These are phyloP conservation scores for Didymella lethalis DNA, from an alignment of 2,329 filamentous ascomycete species.

Conservation along the genomic window DNA sequence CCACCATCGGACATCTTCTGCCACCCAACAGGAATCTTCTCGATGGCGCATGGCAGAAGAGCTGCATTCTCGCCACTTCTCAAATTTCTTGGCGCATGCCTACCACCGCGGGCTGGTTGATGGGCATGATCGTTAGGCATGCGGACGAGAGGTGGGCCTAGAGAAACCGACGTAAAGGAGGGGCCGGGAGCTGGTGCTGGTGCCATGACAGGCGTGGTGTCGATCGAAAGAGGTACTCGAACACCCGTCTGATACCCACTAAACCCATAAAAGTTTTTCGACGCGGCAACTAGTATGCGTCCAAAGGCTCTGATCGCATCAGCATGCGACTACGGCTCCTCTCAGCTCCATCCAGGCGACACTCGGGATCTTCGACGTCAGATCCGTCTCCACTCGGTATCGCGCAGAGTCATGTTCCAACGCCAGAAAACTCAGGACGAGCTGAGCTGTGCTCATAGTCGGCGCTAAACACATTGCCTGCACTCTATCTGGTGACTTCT, in stretches of 20 bases:
- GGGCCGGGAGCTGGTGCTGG: not conserved
- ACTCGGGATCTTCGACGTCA: conserved; percentile 5
- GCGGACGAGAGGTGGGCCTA: not conserved
- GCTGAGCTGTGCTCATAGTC: not conserved
- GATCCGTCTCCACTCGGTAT: not conserved
- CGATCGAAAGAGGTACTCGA: not conserved
- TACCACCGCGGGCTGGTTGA: not conserved
- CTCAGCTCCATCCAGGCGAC: not conserved
- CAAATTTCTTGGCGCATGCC: not conserved
- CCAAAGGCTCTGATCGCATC: not conserved
- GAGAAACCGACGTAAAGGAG: not conserved
- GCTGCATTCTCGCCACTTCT: not conserved
- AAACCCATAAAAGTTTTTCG: not conserved
- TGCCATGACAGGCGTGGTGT: not conserved
- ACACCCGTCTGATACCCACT: not conserved
- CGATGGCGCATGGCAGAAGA: conserved; percentile 3
- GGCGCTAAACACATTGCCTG: not conserved
- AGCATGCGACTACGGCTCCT: too few relatives aligned
- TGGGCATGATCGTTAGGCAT: not conserved
- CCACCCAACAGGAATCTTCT: not conserved
- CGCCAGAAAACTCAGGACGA: not conserved
- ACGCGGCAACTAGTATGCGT: not conserved
- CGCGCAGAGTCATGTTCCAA: not conserved
- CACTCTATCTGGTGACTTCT: not conserved
- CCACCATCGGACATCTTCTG: conserved; percentile 2